Evolutionary conservation across 495 filamentous ascomycete species (phyloP).

Genomic region (Podospora australis): DNA sequence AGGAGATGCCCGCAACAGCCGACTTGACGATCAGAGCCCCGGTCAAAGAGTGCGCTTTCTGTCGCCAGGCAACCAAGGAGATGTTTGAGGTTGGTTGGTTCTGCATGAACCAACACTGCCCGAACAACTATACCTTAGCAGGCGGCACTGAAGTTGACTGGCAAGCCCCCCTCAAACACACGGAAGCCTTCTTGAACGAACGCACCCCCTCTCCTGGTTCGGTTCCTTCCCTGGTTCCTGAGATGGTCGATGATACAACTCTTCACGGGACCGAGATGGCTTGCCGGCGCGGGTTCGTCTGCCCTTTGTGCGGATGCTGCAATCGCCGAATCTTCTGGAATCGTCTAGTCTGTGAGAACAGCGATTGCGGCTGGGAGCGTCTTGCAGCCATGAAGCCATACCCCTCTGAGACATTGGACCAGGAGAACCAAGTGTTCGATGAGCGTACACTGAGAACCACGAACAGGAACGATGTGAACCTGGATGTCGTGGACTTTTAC

Average conservation of each 20-base stretch:
- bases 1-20: neutral
- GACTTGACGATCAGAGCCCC: neutral
- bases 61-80: slow-evolving; percentile 23
- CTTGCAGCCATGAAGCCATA: slow-evolving; percentile 35
- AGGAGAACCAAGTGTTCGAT: slow-evolving; percentile 11
- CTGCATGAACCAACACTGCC: slow-evolving; percentile 57
- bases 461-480: neutral
- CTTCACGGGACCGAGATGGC: slow-evolving; percentile 30
- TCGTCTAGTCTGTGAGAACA: slow-evolving; percentile 55
- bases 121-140: slow-evolving; percentile 48
- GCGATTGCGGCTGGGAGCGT: slow-evolving; percentile 42
- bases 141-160: neutral
- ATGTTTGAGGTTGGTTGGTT: slow-evolving; percentile 56
- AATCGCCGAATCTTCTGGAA: slow-evolving; percentile 56
- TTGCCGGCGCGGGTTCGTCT: slow-evolving; percentile 57
- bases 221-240: slow-evolving; percentile 29
- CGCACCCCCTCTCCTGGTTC: slow-evolving; percentile 17
- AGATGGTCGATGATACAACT: slow-evolving; percentile 10
- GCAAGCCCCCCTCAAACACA: slow-evolving; percentile 45
- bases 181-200: slow-evolving; percentile 50
- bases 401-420: slow-evolving; percentile 5
- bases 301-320: slow-evolving; percentile 61
- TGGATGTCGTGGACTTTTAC: neutral
- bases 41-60: slow-evolving; percentile 19
- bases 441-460: neutral